Conservation (phyloP, 208 protist species). For the Porcisia deanei region DNA sequence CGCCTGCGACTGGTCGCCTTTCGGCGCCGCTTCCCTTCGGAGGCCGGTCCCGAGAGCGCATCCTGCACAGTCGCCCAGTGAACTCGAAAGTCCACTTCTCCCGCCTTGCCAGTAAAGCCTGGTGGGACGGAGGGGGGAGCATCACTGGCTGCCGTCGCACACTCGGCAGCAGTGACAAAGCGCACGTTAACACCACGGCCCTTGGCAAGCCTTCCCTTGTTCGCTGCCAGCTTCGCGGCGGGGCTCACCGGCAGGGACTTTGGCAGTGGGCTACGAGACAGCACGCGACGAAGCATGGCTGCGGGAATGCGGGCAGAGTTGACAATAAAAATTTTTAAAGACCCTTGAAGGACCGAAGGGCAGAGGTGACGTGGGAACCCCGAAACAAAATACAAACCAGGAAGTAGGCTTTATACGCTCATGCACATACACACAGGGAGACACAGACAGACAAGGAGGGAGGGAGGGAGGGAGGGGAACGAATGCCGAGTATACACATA, state of each 20-base stretch:
- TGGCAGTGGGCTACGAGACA: constrained; percentile 58
- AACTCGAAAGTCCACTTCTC: constrained; percentile 30
- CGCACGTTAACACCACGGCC: constrained; percentile 21
- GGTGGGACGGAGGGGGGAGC: constrained; percentile 11
- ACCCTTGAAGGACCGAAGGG: background rate
- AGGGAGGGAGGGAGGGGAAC: no score
- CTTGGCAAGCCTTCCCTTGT: constrained; percentile 10
- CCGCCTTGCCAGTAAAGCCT: constrained; percentile 52
- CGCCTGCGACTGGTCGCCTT: background rate
- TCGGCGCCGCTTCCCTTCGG: background rate
- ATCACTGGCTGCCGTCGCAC: background rate
- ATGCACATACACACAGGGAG: background rate
- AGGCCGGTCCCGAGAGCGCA: background rate
- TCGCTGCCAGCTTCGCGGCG: constrained; percentile 7
- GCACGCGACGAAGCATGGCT: constrained; percentile 61
- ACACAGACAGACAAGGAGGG: background rate
- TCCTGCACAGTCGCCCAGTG: constrained; percentile 5
- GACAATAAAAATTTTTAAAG: background rate
- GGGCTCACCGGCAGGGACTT: constrained; percentile 34
- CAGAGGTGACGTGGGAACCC: background rate
- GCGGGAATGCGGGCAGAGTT: background rate
- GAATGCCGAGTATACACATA: background rate
- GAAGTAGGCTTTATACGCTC: background rate
- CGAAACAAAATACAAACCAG: background rate
- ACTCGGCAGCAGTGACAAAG: constrained; percentile 22